Evolutionary conservation across 1,139 yeast genomes (phyloP).

Genomic region (Candida buenavistaensis): DNA sequence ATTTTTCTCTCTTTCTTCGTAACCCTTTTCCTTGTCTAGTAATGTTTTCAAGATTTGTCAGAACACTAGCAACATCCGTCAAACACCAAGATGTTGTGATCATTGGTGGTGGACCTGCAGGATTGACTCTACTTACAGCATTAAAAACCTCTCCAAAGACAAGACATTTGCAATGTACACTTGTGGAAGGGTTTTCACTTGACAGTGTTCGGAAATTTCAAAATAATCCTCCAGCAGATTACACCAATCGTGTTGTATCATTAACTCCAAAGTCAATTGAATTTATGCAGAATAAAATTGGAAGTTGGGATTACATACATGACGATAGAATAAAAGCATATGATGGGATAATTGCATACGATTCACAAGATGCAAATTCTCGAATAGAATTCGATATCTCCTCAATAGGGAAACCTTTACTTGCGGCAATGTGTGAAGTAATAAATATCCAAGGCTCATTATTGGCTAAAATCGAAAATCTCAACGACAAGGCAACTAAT

Average conservation of each 20-base stretch:
- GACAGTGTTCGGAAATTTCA: constrained; percentile 53
- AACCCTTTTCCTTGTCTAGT: too few species aligned
- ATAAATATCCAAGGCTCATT: constrained; percentile 78
- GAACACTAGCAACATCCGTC: constrained; percentile 14
- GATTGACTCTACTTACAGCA: constrained; percentile 82
- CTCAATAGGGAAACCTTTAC: constrained; percentile 36
- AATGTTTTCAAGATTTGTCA: constrained; percentile 6
- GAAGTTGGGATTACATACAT: constrained; percentile 73
- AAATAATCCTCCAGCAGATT: constrained; percentile 55
- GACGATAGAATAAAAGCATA: constrained; percentile 74
- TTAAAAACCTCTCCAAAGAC: constrained; percentile 66
- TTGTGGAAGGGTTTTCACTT: constrained; percentile 73
- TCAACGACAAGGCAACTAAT: constrained; percentile 39
- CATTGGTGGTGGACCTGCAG: constrained; percentile 98
- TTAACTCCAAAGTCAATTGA: constrained; percentile 78
- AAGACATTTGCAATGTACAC: constrained; percentile 56
- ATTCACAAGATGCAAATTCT: constrained; percentile 64
- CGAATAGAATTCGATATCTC: constrained; percentile 70
- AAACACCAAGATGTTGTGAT: constrained; percentile 69
- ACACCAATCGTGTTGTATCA: constrained; percentile 81
- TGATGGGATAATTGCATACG: constrained; percentile 83
- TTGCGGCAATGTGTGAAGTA: constrained; percentile 89
- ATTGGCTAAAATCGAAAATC: constrained; percentile 54
- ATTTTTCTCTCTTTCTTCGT: constrained; percentile 29
- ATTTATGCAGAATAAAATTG: constrained; percentile 61